Conservation (phyloP, 768 basidiomycete species). For the Xerocomellus dryophilus region DNA sequence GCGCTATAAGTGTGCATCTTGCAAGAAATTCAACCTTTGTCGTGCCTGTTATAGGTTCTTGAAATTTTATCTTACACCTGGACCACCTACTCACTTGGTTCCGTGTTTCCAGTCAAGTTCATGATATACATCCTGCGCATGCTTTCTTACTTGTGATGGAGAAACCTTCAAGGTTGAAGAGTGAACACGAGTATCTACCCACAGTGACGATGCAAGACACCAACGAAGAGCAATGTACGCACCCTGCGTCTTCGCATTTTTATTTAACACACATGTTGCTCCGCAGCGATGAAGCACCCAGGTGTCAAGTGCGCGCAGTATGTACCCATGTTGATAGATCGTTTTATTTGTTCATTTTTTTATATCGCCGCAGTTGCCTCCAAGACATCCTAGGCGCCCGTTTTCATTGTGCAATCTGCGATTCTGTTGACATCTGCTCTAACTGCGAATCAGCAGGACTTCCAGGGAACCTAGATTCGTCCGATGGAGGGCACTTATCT, state of each 20-base stretch:
- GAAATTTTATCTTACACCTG: conserved; percentile 9
- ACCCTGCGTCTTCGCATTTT: not conserved
- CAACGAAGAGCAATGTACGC: conserved; percentile 62
- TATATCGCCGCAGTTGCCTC: conserved; percentile 57
- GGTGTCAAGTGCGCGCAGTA: conserved; percentile 88
- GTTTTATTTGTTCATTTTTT: not conserved
- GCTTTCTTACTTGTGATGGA: conserved; percentile 83
- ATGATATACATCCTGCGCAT: conserved; percentile 88
- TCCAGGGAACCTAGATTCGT: conserved; percentile 75
- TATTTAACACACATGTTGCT: conserved; percentile 1
- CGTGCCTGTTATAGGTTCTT: conserved; percentile 74
- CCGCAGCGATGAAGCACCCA: conserved; percentile 67
- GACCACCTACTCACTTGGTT: not conserved
- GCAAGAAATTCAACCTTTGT: conserved; percentile 78
- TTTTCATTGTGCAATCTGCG: conserved; percentile 90
- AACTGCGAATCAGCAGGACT: conserved; percentile 86
- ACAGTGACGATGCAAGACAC: conserved; percentile 34
- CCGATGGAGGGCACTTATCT: conserved; percentile 74
- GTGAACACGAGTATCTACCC: conserved; percentile 37
- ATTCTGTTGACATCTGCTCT: conserved; percentile 79
- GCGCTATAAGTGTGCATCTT: conserved; percentile 84
- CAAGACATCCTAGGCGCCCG: conserved; percentile 89
- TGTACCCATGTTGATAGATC: conserved; percentile 28
- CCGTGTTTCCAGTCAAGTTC: conserved; percentile 61
- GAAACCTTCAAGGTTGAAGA: conserved; percentile 40